Conservation (phyloP, 495 filamentous ascomycete genomes). For the Xylaria bambusicola region DNA sequence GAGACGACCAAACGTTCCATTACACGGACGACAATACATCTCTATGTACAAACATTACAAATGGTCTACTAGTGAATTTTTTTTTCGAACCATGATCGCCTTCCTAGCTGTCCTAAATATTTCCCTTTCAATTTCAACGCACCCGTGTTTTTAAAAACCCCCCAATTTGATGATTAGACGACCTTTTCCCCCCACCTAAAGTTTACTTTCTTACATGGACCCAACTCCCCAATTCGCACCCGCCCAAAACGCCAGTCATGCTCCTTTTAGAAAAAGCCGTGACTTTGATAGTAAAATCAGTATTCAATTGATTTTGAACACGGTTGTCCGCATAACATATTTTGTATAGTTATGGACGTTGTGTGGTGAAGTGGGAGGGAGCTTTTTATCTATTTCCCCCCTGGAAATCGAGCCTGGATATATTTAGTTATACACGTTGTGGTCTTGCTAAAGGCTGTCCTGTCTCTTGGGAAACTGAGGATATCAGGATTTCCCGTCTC, state of each 20-base stretch:
- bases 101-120: slow-evolving; percentile 3
- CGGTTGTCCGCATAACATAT: too few relatives aligned
- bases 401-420: background rate
- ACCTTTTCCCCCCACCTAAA: too few relatives aligned
- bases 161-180: slow-evolving; percentile 15
- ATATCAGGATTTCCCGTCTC: slow-evolving; percentile 25
- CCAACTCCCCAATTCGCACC: slow-evolving; percentile 21
- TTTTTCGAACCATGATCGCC: slow-evolving; percentile 5
- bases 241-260: slow-evolving; percentile 37
- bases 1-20: slow-evolving; percentile 4
- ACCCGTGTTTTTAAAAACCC: too few relatives aligned
- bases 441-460: background rate
- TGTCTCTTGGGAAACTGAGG: background rate
- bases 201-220: too few relatives aligned
- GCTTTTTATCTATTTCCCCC: background rate
- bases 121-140: too few relatives aligned
- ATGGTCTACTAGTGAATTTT: slow-evolving; percentile 21
- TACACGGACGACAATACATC: slow-evolving; percentile 24
- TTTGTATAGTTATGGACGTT: too few relatives aligned
- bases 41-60: slow-evolving; percentile 31
- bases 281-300: slow-evolving; percentile 26
- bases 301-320: background rate
- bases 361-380: background rate
- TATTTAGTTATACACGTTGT: background rate
- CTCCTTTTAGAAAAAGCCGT: slow-evolving; percentile 28